A percentile compares a stretch with the other conserved stretches of the same genome.
Conservation (phyloP, 2,329 filamentous ascomycete species). For the Tolypocladium tundrense region DNA sequence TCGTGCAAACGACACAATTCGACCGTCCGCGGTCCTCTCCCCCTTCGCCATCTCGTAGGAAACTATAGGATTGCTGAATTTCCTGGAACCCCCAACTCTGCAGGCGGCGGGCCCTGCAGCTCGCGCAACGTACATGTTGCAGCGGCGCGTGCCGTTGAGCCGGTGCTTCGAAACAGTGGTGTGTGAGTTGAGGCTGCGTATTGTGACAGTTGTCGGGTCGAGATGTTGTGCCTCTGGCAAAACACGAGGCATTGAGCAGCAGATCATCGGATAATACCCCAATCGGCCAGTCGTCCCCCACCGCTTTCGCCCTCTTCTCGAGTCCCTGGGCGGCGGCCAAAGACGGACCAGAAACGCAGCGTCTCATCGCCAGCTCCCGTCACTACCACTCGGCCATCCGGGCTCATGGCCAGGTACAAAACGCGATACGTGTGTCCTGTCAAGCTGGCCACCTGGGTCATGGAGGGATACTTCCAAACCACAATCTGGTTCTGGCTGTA, state of each 20-base stretch:
- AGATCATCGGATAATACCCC: slow-evolving; percentile 65
- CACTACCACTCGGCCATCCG: slow-evolving; percentile 85
- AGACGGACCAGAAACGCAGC: slow-evolving; percentile 91
- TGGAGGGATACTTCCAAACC: slow-evolving; percentile 97
- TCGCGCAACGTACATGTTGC: neutral
- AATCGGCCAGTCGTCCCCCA: slow-evolving; percentile 58
- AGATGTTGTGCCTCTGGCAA: neutral
- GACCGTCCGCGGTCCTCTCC: neutral
- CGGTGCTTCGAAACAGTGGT: neutral
- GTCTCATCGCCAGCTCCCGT: slow-evolving; percentile 97
- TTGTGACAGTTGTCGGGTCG: neutral
- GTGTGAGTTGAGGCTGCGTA: neutral
- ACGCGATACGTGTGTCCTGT: slow-evolving; percentile 97
- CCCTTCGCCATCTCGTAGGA: neutral
- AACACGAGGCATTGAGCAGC: slow-evolving; percentile 6
- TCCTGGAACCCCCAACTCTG: neutral
- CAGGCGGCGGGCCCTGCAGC: neutral
- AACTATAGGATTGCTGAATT: neutral
- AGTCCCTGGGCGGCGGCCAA: slow-evolving; percentile 68
- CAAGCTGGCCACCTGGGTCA: slow-evolving; percentile 91
- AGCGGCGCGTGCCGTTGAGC: neutral
- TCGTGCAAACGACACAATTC: neutral
- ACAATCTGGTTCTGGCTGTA: slow-evolving; percentile 98
- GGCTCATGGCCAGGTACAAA: slow-evolving; percentile 93
- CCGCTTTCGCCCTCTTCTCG: slow-evolving; percentile 56